phyloP scores from a whole-genome alignment of 2,329 filamentous ascomycete species.

The Huntiella moniliformis region DNA sequence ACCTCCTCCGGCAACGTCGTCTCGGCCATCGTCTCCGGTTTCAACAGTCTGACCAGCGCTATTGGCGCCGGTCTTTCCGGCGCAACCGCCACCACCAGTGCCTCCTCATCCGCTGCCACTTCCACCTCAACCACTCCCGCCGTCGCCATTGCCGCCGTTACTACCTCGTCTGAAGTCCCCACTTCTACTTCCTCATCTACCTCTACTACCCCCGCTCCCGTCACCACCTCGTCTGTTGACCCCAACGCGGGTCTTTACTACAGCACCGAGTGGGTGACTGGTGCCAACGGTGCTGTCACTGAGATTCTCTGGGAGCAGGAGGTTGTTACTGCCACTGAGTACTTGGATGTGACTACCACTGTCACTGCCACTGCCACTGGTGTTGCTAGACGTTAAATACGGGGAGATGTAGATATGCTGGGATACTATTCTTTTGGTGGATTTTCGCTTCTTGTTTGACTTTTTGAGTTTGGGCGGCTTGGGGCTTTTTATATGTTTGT shows the following conservation, averaged over 20 bases:
- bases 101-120: slow-evolving; percentile 3
- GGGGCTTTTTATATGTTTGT: too few relatives aligned
- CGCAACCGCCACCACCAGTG: background rate
- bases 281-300: slow-evolving; percentile 27
- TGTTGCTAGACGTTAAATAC: background rate
- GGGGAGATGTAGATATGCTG: background rate
- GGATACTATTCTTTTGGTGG: background rate
- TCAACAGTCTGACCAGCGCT: background rate
- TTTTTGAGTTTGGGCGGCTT: too few relatives aligned
- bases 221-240: slow-evolving; percentile 16
- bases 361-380: slow-evolving; percentile 15
- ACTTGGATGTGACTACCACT: slow-evolving; percentile 23
- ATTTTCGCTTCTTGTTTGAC: background rate
- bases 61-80: background rate
- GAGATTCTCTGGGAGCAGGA: slow-evolving; percentile 40
- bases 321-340: slow-evolving; percentile 32
- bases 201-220: slow-evolving; percentile 7
- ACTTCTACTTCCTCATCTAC: background rate
- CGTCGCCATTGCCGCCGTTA: background rate
- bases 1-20: background rate
- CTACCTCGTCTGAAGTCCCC: background rate
- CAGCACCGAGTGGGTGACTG: slow-evolving; percentile 35
- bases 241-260: slow-evolving; percentile 20
- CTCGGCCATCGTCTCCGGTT: background rate
- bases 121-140: slow-evolving; percentile 11